Conservation (phyloP, 768 basidiomycete species). For the Strobilomyces dryophilus region DNA sequence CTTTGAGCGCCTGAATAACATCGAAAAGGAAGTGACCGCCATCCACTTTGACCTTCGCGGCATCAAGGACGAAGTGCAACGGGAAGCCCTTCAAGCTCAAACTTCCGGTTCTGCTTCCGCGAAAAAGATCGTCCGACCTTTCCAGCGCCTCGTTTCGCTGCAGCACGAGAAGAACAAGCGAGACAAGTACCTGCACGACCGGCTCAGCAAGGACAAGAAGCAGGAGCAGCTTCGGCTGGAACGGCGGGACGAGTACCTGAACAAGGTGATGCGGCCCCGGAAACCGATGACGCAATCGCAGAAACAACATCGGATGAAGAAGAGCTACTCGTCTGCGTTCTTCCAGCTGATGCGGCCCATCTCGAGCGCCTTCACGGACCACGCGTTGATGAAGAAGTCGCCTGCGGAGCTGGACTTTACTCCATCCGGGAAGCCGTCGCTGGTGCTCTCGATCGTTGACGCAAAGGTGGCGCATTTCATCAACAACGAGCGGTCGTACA, state of each 20-base stretch:
- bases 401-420: slow-evolving; percentile 73
- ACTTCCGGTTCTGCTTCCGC: slow-evolving; percentile 41
- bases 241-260: slow-evolving; percentile 70
- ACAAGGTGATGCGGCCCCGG: slow-evolving; percentile 60
- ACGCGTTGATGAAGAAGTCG: slow-evolving; percentile 51
- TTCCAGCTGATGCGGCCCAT: slow-evolving; percentile 86
- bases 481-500: slow-evolving; percentile 79
- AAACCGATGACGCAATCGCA: slow-evolving; percentile 50
- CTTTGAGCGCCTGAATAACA: slow-evolving; percentile 70
- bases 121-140: slow-evolving; percentile 57
- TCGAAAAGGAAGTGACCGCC: slow-evolving; percentile 62
- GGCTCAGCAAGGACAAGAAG: slow-evolving; percentile 70
- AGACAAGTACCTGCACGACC: slow-evolving; percentile 64
- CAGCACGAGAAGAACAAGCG: slow-evolving; percentile 84
- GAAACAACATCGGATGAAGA: slow-evolving; percentile 82
- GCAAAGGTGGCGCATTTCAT: slow-evolving; percentile 66
- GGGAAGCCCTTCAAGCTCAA: slow-evolving; percentile 52
- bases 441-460: slow-evolving; percentile 71
- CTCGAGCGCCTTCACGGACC: slow-evolving; percentile 78
- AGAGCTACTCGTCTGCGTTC: slow-evolving; percentile 79
- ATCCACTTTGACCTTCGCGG: slow-evolving; percentile 67
- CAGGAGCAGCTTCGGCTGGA: slow-evolving; percentile 71
- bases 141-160: slow-evolving; percentile 55
- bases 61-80: slow-evolving; percentile 71
- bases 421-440: slow-evolving; percentile 66